Evolutionary conservation across 257 asterid species (phyloP).

Genomic region (Plectranthus barbatus): DNA sequence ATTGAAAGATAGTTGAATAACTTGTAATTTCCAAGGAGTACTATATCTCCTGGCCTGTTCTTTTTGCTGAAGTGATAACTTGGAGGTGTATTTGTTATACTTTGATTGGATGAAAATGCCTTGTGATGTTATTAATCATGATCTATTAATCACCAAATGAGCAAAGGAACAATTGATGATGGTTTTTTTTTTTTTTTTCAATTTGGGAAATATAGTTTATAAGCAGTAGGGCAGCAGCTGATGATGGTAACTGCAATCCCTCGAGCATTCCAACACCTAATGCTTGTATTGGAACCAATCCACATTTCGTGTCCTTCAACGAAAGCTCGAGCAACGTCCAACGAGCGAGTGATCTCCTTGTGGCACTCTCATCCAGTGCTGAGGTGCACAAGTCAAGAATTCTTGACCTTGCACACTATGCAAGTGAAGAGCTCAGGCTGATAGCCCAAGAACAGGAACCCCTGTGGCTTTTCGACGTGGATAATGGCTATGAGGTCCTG

Average conservation of each 20-base stretch:
- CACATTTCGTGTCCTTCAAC: neutral
- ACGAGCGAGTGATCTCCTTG: slow-evolving; percentile 42
- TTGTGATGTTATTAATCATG: neutral
- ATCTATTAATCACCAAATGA: neutral
- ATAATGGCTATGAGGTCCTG: slow-evolving; percentile 25
- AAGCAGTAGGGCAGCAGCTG: neutral
- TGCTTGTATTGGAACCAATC: neutral
- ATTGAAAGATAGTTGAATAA: neutral
- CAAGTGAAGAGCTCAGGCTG: slow-evolving; percentile 39
- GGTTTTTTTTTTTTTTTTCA: neutral
- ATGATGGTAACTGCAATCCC: neutral
- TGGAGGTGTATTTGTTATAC: neutral
- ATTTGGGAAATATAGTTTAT: neutral
- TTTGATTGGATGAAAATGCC: neutral
- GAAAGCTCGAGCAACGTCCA: slow-evolving; percentile 8
- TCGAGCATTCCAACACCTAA: neutral
- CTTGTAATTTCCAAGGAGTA: no score
- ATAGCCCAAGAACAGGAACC: slow-evolving; percentile 33
- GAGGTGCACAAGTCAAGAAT: slow-evolving; percentile 27
- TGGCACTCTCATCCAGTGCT: slow-evolving; percentile 37
- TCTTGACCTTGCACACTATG: slow-evolving; percentile 25
- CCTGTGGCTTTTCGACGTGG: slow-evolving; percentile 33
- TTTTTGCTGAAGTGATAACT: neutral
- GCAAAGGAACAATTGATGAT: neutral
- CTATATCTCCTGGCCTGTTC: no score